Evolutionary conservation across 2,329 filamentous ascomycete genomes (phyloP), one percentile per base, ranked within the genome.

Genomic region (Dothideomycetidae sp.): DNA sequence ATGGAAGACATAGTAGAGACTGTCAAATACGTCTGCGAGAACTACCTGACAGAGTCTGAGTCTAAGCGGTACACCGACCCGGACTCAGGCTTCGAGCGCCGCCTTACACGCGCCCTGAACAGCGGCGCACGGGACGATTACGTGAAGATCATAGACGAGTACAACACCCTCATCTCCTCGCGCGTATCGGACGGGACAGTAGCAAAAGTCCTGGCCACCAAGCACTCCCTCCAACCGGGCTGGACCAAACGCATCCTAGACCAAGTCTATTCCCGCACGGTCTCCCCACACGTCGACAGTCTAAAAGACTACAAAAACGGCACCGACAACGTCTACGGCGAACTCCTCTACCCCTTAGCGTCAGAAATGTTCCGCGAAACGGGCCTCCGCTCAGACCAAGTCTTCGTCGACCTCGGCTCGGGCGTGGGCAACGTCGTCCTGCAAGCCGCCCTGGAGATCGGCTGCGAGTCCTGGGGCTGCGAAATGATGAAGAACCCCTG

Each of bases 381-480:
- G 3, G 68, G 73, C 31, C 74, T 96, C 56, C 85, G 74, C 42
- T 88, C 82, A 1, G 72, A 78, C 34, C 81, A 92, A 49, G 75
- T 92, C 26, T 96, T 98, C 55, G 78, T 98, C 42, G 90, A 98
- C 53, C 70, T 98, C 10, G 90, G 90, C 33, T 96, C 88, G 2
- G 90, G 90, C 18, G 90, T 96, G 11, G 90, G 88, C 33, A 98
- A 96, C 53, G 88, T 96, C 2, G 85, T 90, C 16, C 65, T 98
- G 35, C 90, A 98, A 57, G 85, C 88, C 2, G 90, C 90, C 0
- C 70, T 98, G 13, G 83, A 98, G 57, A 76, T 88, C 36, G 90
- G 90, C 12, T 93, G 85, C 56, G 84, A 93, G 54, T 88, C 81
- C 57, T 94, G 85, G 78, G 90, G 90, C 17, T 93, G 88, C 51